These are phyloP conservation scores for Prunus kanzakura DNA, from an alignment of 306 rosid genomes.

Conservation along the genomic window DNA sequence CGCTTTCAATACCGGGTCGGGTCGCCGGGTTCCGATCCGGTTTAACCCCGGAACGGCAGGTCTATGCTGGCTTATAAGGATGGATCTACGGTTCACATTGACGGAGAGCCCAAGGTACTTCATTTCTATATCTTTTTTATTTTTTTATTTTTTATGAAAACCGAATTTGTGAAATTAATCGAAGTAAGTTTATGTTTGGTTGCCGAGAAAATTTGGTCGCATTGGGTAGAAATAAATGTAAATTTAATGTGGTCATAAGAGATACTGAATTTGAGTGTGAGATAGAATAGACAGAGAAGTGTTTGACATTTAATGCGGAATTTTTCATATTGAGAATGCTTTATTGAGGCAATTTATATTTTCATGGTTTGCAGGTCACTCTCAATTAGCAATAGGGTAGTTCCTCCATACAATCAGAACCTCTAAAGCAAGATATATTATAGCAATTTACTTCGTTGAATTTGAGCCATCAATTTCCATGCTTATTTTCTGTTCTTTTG, in stretches of 20 bases:
- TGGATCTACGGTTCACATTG: slow-evolving; percentile 57
- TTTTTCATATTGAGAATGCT: too few species aligned
- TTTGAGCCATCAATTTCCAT: neutral
- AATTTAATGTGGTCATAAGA: too few species aligned
- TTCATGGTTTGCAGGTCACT: neutral
- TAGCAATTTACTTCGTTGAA: neutral
- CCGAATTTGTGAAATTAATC: neutral
- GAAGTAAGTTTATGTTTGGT: too few species aligned
- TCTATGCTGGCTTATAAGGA: slow-evolving; percentile 46
- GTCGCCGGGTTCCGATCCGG: slow-evolving; percentile 73
- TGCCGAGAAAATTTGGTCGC: too few species aligned
- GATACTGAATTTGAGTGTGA: neutral
- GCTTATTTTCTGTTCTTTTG: neutral
- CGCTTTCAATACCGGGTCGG: slow-evolving; percentile 51
- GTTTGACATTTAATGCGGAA: too few species aligned
- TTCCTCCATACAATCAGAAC: neutral
- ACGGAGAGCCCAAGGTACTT: slow-evolving; percentile 83
- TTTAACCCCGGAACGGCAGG: slow-evolving; percentile 72
- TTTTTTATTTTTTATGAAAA: neutral
- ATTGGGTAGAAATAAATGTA: too few species aligned
- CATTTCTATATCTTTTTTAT: neutral
- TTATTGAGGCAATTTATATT: too few species aligned
- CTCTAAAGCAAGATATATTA: neutral
- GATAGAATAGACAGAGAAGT: neutral
- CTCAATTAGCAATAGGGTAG: neutral